Conservation (phyloP, 2,329 filamentous ascomycete genomes). For the Chaetomium sp. region DNA sequence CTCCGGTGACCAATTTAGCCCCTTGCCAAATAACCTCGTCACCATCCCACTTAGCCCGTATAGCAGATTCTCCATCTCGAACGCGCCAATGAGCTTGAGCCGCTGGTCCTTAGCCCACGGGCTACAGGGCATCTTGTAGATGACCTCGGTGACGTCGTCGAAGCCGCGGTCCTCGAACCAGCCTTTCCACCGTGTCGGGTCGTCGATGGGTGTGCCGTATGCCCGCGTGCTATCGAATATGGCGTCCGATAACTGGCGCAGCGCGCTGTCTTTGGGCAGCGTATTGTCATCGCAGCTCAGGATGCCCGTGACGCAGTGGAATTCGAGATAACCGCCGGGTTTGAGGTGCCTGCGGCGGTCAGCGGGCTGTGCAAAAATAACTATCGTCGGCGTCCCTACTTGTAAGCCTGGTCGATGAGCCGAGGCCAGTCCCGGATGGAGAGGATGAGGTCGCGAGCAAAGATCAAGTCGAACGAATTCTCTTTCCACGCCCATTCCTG, state of each 20-base stretch:
- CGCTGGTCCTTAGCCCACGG: conserved; percentile 34
- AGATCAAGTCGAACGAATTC: conserved; percentile 42
- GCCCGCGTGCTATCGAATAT: conserved; percentile 17
- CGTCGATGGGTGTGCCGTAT: conserved; percentile 28
- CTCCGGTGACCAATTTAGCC: conserved; percentile 30
- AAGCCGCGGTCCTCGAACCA: conserved; percentile 33
- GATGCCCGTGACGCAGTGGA: conserved; percentile 32
- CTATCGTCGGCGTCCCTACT: background rate
- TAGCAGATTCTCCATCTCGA: conserved; percentile 30
- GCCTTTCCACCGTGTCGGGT: conserved; percentile 28
- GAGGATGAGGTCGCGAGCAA: conserved; percentile 36
- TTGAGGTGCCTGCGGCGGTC: conserved; percentile 32
- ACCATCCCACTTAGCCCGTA: conserved; percentile 31
- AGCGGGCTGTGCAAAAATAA: background rate
- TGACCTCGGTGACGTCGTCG: conserved; percentile 29
- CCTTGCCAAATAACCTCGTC: conserved; percentile 28
- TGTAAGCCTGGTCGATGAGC: conserved; percentile 42
- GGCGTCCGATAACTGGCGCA: conserved; percentile 24
- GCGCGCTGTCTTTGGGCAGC: conserved; percentile 30
- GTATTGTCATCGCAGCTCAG: conserved; percentile 27
- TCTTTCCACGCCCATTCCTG: conserved; percentile 44
- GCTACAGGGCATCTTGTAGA: conserved; percentile 31
- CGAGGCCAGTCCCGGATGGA: conserved; percentile 40
- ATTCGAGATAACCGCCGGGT: conserved; percentile 35
- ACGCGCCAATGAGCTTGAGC: conserved; percentile 34